phyloP scores from a whole-genome alignment of 495 filamentous ascomycete genomes.

The Xylaria castorea region DNA sequence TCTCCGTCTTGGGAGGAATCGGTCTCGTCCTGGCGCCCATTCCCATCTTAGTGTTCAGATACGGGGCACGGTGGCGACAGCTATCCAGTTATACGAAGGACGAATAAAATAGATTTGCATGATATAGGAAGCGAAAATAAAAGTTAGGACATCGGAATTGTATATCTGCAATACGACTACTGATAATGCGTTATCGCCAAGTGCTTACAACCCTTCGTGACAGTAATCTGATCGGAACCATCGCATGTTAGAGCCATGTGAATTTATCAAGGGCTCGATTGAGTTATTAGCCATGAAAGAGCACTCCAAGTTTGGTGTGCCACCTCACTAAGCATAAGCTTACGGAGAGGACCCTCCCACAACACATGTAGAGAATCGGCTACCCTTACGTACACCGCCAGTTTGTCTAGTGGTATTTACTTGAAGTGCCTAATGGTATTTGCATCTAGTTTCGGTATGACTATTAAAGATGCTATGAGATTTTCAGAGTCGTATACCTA shows the following conservation, averaged over 20 bases:
- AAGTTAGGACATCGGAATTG: neutral
- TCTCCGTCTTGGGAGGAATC: constrained; percentile 49
- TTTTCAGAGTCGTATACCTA: too few relatives aligned
- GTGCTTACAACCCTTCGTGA: neutral
- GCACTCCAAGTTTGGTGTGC: neutral
- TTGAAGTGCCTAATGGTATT: too few relatives aligned
- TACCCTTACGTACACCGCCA: neutral
- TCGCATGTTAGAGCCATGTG: neutral
- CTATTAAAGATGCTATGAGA: too few relatives aligned
- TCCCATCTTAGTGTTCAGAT: constrained; percentile 57
- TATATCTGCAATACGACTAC: neutral
- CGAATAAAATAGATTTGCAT: constrained; percentile 15
- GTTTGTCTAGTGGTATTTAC: too few relatives aligned
- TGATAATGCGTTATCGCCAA: neutral
- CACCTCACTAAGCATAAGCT: neutral
- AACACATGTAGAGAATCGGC: neutral
- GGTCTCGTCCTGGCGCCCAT: constrained; percentile 55
- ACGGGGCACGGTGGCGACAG: constrained; percentile 58
- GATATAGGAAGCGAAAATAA: neutral
- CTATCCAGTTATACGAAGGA: constrained; percentile 53
- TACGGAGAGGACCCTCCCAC: neutral
- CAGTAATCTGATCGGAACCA: neutral
- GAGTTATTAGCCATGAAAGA: neutral
- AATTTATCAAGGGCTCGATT: neutral
- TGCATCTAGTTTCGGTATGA: too few relatives aligned